phyloP scores from a whole-genome alignment of 495 filamentous ascomycete genomes.

The Massariosphaeria phaeospora region DNA sequence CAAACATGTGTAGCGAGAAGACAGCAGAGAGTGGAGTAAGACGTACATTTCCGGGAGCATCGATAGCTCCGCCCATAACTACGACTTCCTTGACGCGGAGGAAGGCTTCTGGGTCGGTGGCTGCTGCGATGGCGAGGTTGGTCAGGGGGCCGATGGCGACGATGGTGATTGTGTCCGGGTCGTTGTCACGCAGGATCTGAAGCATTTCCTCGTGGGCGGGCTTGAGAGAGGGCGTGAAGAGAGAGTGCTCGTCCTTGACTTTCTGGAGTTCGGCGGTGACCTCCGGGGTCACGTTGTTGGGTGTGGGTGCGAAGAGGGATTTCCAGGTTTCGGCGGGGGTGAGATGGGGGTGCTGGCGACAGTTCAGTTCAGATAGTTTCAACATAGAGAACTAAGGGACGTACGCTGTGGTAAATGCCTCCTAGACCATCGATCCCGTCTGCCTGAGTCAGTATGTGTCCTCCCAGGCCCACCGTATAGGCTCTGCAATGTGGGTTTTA shows the following conservation, averaged over 20 bases:
- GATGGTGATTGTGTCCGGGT: conserved; percentile 77
- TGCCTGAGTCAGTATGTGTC: conserved; percentile 37
- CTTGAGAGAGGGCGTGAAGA: conserved; percentile 66
- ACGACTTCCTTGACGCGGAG: conserved; percentile 83
- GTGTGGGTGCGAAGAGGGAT: conserved; percentile 63
- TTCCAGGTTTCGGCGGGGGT: conserved; percentile 80
- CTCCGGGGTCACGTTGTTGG: conserved; percentile 37
- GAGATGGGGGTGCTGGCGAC: conserved; percentile 73
- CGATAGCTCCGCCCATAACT: conserved; percentile 93
- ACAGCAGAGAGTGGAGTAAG: background rate
- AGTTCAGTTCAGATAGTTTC: background rate
- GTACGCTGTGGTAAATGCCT: conserved; percentile 76
- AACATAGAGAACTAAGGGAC: conserved; percentile 36
- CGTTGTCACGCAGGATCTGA: conserved; percentile 67
- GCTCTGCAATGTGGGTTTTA: no score
- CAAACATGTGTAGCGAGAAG: conserved; percentile 1
- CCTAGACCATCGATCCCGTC: conserved; percentile 89
- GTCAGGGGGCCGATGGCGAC: conserved; percentile 87
- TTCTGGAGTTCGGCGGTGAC: conserved; percentile 34
- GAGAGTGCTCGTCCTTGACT: conserved; percentile 34
- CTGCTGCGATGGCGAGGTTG: conserved; percentile 82
- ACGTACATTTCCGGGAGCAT: conserved; percentile 68
- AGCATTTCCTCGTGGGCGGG: conserved; percentile 83
- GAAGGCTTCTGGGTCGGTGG: conserved; percentile 79
- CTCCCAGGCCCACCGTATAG: no score